Percentiles rank a stretch among this genome's conserved stretches.
Conservation (phyloP, 169 alveolate genomes). For the Neospora caninum region DNA sequence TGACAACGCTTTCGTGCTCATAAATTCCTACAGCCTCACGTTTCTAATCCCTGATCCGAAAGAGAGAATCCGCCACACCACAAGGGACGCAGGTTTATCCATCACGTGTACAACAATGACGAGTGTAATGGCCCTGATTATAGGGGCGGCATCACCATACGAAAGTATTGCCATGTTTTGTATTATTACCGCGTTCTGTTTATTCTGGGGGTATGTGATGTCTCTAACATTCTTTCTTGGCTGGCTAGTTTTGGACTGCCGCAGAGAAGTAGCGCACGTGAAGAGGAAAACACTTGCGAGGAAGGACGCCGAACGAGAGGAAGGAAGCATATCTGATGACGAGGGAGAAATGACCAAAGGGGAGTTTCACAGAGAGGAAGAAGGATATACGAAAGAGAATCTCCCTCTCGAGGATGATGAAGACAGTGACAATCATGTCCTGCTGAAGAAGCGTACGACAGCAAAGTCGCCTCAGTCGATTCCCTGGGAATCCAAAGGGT, state of each 20-base stretch:
- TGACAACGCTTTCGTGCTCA: slow-evolving; percentile 80
- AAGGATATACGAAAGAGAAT: neutral
- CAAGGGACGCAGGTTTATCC: slow-evolving; percentile 80
- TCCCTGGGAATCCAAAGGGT: neutral
- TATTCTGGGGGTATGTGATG: slow-evolving; percentile 72
- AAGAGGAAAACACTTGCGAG: neutral
- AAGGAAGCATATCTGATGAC: neutral
- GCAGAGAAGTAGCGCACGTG: slow-evolving; percentile 64
- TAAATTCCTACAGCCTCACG: slow-evolving; percentile 79
- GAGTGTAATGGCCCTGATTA: slow-evolving; percentile 70
- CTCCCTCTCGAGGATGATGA: neutral
- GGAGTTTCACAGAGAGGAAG: neutral
- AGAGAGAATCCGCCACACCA: slow-evolving; percentile 75
- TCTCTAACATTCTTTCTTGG: slow-evolving; percentile 75
- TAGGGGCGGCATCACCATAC: slow-evolving; percentile 76
- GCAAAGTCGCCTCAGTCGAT: neutral
- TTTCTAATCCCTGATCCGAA: slow-evolving; percentile 75
- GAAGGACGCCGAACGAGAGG: slow-evolving; percentile 70
- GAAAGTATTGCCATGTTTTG: slow-evolving; percentile 72
- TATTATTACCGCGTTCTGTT: slow-evolving; percentile 76
- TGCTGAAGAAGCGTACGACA: neutral
- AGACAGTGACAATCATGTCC: neutral
- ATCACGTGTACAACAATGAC: slow-evolving; percentile 76
- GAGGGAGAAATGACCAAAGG: neutral
- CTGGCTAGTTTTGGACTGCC: slow-evolving; percentile 72